Percentiles rank a stretch among this genome's conserved stretches.
Evolutionary conservation across 768 basidiomycete species (phyloP).

Genomic region (Hygrocybe punicea): DNA sequence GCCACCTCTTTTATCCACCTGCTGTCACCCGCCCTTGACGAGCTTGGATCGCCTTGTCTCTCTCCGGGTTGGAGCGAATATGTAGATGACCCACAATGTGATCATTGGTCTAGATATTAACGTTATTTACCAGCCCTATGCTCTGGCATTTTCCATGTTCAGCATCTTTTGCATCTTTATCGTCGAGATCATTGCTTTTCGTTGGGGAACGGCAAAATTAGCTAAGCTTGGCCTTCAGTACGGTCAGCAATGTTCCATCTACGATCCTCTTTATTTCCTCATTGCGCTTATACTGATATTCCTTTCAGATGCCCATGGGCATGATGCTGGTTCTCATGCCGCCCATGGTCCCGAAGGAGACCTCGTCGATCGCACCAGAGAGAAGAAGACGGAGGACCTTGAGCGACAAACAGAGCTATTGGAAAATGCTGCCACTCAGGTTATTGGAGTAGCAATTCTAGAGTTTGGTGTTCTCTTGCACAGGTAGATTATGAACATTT

Average conservation of each 20-base stretch:
- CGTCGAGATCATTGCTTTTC: conserved; percentile 80
- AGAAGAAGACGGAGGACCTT: background rate
- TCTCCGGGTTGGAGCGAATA: conserved; percentile 67
- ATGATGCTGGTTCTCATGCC: conserved; percentile 54
- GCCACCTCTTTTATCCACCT: conserved; percentile 90
- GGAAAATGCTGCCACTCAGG: conserved; percentile 57
- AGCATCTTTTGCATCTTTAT: conserved; percentile 84
- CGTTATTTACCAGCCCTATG: conserved; percentile 57
- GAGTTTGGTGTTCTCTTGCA: conserved; percentile 93
- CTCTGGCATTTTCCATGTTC: conserved; percentile 74
- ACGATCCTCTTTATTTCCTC: background rate
- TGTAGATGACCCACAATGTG: conserved; percentile 43
- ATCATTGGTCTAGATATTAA: background rate
- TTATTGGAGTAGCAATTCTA: conserved; percentile 85
- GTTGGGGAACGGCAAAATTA: conserved; percentile 77
- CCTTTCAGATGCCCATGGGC: conserved; percentile 61
- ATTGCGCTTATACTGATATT: background rate
- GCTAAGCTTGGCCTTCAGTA: conserved; percentile 59
- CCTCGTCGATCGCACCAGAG: background rate
- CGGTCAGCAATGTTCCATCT: conserved; percentile 38
- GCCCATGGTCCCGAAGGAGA: conserved; percentile 66
- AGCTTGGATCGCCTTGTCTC: conserved; percentile 68
- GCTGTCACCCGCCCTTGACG: conserved; percentile 69
- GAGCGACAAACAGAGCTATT: background rate
- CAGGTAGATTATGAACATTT: conserved; percentile 40